Percentiles rank a stretch among this genome's conserved stretches.
phyloP scores from a whole-genome alignment of 305 asterid genomes.

The Fraxinus albicans region DNA sequence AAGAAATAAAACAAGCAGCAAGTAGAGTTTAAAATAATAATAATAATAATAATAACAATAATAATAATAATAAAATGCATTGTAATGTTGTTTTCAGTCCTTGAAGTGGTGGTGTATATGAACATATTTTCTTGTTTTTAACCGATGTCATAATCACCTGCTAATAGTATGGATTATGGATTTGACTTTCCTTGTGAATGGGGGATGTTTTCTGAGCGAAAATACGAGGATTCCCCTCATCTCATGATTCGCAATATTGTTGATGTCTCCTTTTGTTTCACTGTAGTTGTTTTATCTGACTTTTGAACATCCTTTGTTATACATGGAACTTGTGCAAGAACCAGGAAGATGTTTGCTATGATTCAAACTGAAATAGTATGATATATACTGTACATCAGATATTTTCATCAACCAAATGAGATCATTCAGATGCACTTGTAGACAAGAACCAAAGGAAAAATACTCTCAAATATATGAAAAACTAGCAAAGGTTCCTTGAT shows the following conservation, averaged over 20 bases:
- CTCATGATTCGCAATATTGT: conserved; percentile 8
- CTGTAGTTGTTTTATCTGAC: background rate
- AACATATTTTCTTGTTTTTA: conserved; percentile 15
- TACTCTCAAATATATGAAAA: background rate
- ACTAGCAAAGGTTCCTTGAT: background rate
- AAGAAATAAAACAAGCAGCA: conserved; percentile 45
- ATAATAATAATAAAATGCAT: background rate
- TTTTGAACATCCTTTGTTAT: background rate
- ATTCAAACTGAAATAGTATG: background rate
- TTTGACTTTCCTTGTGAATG: conserved; percentile 27
- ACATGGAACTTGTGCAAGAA: background rate
- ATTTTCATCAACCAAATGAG: background rate
- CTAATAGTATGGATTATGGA: conserved; percentile 19
- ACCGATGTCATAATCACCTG: conserved; percentile 15
- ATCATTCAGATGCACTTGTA: conserved; percentile 1
- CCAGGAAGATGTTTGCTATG: background rate
- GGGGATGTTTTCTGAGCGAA: conserved; percentile 14
- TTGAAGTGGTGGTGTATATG: conserved; percentile 36
- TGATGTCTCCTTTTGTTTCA: background rate
- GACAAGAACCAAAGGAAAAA: background rate
- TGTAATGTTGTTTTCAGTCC: conserved; percentile 26
- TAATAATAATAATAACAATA: no score
- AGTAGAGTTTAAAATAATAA: conserved; percentile 10
- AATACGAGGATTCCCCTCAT: background rate
- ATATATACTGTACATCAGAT: conserved; percentile 23